phyloP scores from a whole-genome alignment of 1,139 yeast species.

The Kodamaea derodonti region DNA sequence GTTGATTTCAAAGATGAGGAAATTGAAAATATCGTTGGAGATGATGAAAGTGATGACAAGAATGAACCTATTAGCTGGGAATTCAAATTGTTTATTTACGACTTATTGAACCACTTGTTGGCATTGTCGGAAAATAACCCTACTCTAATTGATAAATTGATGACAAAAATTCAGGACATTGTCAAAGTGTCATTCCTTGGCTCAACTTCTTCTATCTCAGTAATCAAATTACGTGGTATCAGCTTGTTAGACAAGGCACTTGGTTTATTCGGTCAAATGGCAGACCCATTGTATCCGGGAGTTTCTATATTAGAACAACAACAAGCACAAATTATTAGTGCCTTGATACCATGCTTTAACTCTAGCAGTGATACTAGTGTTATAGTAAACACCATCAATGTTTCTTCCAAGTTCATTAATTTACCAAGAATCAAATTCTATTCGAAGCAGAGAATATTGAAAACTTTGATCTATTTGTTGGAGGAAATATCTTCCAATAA shows the following conservation, averaged over 20 bases:
- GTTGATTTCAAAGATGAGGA: slow-evolving; percentile 45
- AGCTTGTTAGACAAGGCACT: slow-evolving; percentile 47
- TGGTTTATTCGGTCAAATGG: slow-evolving; percentile 48
- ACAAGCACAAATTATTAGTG: slow-evolving; percentile 91
- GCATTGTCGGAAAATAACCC: slow-evolving; percentile 37
- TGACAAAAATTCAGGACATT: slow-evolving; percentile 60
- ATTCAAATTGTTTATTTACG: slow-evolving; percentile 59
- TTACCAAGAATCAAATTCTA: slow-evolving; percentile 44
- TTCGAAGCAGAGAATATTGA: slow-evolving; percentile 59
- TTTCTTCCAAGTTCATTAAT: slow-evolving; percentile 72
- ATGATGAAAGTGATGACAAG: slow-evolving; percentile 30
- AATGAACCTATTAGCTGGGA: slow-evolving; percentile 70
- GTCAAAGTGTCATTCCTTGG: slow-evolving; percentile 83
- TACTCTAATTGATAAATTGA: slow-evolving; percentile 38
- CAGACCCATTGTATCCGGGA: slow-evolving; percentile 72
- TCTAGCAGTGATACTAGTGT: slow-evolving; percentile 69
- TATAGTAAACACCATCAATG: slow-evolving; percentile 74
- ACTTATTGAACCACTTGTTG: slow-evolving; percentile 52
- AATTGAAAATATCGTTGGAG: slow-evolving; percentile 41
- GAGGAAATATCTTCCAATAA: slow-evolving; percentile 54
- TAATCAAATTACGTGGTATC: slow-evolving; percentile 64
- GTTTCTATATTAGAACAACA: slow-evolving; percentile 80
- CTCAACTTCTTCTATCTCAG: slow-evolving; percentile 65
- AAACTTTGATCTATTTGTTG: slow-evolving; percentile 62
- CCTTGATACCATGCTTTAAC: slow-evolving; percentile 85